Base-by-base conservation (phyloP, 2,329 filamentous ascomycete genomes). In the Trichoderma polysporum region DNA sequence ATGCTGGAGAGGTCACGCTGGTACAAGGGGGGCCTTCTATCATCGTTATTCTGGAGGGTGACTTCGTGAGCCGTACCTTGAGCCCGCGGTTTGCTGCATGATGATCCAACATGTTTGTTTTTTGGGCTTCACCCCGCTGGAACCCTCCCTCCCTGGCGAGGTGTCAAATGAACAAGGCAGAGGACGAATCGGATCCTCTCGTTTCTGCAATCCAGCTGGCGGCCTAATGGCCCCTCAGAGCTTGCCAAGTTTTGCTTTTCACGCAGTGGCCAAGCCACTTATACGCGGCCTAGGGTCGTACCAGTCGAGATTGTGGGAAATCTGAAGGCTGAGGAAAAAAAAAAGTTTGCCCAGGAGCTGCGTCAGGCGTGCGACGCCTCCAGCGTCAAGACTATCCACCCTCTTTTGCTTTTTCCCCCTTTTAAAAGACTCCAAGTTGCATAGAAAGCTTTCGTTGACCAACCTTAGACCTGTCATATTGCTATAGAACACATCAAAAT, bases 241-340 rank as follows among this genome's bases (percentile, higher is more conserved):
- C n/a, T 31, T 54, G 35, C 31, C 31, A 27, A 22, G 41, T 25
- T 29, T 19, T 59, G 5, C 41, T 45, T 15, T 17, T 59, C 22
- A 39, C n/a, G 13, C 8, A 49, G 39, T 65, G 52, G 19, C 49
- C 19, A 45, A 65, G 61, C 61, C 61, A 65, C 50, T 29, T 10
- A 17, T 57, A 57, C 49, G 61, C 52, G 29, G 63, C 25, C 33
- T 22, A 50, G 39, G 63, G 63, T 58, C n/a, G 54, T 39, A 66
- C 52, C 41, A 56, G 52, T 31, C 53, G 25, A 63, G 53, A 19
- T 19, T 19, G 54, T 29, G n/a, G 29, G 39, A 56, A 56, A 67
- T 25, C 8, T 29, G 15, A 63, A 54, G 49, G 47, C 58, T 27
- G 59, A 27, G 8, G 27, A 19, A 54, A 25, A 63, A 39, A 22